phyloP scores from a whole-genome alignment of 352 stramenopile genomes.

The Aphanomyces invadans region DNA sequence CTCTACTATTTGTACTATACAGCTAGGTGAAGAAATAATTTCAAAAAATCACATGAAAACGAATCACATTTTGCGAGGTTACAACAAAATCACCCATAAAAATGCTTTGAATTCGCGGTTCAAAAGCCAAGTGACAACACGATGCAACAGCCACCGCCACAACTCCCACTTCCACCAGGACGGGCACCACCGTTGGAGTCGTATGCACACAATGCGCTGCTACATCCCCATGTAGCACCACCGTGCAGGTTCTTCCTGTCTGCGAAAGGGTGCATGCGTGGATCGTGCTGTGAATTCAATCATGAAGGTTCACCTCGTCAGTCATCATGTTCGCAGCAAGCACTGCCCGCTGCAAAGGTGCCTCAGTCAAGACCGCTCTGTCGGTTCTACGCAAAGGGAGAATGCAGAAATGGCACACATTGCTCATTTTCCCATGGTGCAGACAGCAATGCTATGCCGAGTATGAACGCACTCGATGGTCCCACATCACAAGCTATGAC shows the following conservation, averaged over 20 bases:
- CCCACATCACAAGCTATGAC: not conserved
- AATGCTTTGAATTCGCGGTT: too few species aligned
- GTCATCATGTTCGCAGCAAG: too few species aligned
- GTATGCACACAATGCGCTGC: not conserved
- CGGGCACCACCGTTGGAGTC: not conserved
- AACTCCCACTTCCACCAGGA: not conserved
- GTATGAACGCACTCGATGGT: not conserved
- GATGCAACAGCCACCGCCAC: not conserved
- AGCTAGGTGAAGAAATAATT: too few species aligned
- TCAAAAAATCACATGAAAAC: too few species aligned
- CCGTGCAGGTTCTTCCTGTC: not conserved
- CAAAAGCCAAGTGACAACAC: too few species aligned
- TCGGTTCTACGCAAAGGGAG: slow-evolving; percentile 19
- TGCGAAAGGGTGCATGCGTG: not conserved
- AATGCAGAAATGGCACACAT: slow-evolving; percentile 9
- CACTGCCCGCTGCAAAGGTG: not conserved
- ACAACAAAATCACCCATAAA: too few species aligned
- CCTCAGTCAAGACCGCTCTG: slow-evolving; percentile 27
- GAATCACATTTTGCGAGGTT: too few species aligned
- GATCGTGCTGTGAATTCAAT: not conserved
- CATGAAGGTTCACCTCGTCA: not conserved
- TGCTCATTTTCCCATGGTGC: slow-evolving; percentile 3
- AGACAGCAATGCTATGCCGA: not conserved
- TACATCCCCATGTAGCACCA: not conserved
- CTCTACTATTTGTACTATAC: too few species aligned